phyloP scores from a whole-genome alignment of 257 asterid genomes.

The Scutellaria baicalensis region DNA sequence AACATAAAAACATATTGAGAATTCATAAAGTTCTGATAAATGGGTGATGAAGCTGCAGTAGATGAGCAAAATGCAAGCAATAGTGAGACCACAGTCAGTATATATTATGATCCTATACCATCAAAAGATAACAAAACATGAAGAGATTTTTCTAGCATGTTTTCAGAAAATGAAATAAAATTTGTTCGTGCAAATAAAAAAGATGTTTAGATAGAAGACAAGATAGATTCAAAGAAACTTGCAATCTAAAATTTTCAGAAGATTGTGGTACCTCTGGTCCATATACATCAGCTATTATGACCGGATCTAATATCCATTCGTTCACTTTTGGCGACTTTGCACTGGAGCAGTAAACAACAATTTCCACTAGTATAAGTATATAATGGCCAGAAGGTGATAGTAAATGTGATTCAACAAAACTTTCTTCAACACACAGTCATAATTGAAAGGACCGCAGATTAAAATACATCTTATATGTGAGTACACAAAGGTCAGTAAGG shows the following conservation, averaged over 20 bases:
- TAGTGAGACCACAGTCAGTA: neutral
- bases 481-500: neutral
- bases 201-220: neutral
- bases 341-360: slow-evolving; percentile 29
- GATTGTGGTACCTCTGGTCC: slow-evolving; percentile 71
- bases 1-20: neutral
- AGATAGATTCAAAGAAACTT: neutral
- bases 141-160: neutral
- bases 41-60: neutral
- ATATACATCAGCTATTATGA: slow-evolving; percentile 73
- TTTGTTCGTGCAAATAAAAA: neutral
- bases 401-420: neutral
- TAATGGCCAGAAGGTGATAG: neutral
- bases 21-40: neutral
- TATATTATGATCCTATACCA: neutral
- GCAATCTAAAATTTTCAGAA: neutral
- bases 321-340: slow-evolving; percentile 71
- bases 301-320: slow-evolving; percentile 92
- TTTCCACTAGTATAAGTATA: slow-evolving; percentile 13
- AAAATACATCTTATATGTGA: neutral
- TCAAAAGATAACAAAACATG: neutral
- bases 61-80: neutral
- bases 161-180: neutral
- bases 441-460: neutral
- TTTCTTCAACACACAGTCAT: slow-evolving; percentile 8